Percentiles rank a stretch among this genome's conserved stretches.
phyloP scores from a whole-genome alignment of 2,329 filamentous ascomycete species.

The Aspergillus viridinutans region DNA sequence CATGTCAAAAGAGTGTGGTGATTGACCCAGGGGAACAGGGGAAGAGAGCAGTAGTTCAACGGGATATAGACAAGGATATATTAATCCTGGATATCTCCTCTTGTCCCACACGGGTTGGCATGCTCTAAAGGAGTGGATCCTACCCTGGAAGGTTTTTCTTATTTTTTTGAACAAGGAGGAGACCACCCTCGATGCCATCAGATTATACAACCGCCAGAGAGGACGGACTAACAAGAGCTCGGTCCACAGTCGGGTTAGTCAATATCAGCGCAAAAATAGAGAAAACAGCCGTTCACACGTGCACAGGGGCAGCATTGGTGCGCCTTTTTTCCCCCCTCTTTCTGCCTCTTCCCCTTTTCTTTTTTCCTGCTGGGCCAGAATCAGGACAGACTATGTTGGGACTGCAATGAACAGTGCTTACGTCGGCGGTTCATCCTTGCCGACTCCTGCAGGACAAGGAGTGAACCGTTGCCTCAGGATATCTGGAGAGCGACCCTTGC shows the following conservation, averaged over 20 bases:
- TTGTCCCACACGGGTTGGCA: conserved; percentile 14
- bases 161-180: conserved; percentile 10
- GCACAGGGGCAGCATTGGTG: conserved; percentile 6
- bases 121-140: conserved; percentile 17
- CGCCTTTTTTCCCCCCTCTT: background rate
- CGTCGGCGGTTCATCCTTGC: conserved; percentile 12
- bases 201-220: conserved; percentile 12
- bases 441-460: conserved; percentile 12
- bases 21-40: conserved; percentile 4
- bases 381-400: background rate
- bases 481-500: conserved; percentile 14
- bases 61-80: conserved; percentile 7
- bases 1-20: conserved; percentile 5
- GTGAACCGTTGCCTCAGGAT: conserved; percentile 12
- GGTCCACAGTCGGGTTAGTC: conserved; percentile 10
- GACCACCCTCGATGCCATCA: conserved; percentile 19
- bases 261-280: conserved; percentile 3
- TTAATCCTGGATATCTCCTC: background rate
- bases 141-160: conserved; percentile 8
- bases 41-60: conserved; percentile 2
- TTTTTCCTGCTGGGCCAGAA: background rate
- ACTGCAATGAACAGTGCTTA: conserved; percentile 2
- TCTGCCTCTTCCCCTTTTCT: conserved; percentile 4
- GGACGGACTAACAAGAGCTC: conserved; percentile 10
- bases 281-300: conserved; percentile 20